Evolutionary conservation across 108 stramenopile genomes (phyloP).

Genomic region (Nitzschia sp.): DNA sequence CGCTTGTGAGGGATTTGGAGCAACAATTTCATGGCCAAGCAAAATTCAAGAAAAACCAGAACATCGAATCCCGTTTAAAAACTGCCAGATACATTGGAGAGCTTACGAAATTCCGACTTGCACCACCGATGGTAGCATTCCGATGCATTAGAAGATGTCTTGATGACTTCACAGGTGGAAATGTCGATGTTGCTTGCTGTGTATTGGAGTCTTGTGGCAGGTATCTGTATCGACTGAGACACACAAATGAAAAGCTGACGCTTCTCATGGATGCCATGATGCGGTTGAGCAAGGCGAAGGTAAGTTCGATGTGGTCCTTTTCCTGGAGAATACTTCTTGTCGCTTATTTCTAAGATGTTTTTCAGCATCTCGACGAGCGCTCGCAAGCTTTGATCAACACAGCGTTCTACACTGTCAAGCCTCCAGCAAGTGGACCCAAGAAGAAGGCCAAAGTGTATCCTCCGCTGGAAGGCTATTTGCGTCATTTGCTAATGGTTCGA

Average conservation of each 20-base stretch:
- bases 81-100: slow-evolving; percentile 91
- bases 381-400: slow-evolving; percentile 78
- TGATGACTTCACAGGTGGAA: slow-evolving; percentile 84
- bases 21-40: slow-evolving; percentile 88
- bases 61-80: slow-evolving; percentile 76
- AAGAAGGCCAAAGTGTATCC: slow-evolving; percentile 71
- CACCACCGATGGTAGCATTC: slow-evolving; percentile 90
- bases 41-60: slow-evolving; percentile 81
- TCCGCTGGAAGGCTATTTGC: slow-evolving; percentile 84
- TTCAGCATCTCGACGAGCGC: slow-evolving; percentile 71
- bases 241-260: slow-evolving; percentile 70
- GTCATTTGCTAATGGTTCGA: slow-evolving; percentile 68
- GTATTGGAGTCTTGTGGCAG: slow-evolving; percentile 91
- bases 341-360: slow-evolving; percentile 1
- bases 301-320: slow-evolving; percentile 23
- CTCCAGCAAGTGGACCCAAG: slow-evolving; percentile 54
- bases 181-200: slow-evolving; percentile 88
- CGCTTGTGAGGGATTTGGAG: slow-evolving; percentile 68
- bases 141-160: slow-evolving; percentile 82
- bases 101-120: slow-evolving; percentile 92
- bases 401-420: slow-evolving; percentile 82
- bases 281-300: slow-evolving; percentile 83
- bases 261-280: slow-evolving; percentile 85
- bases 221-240: slow-evolving; percentile 75
- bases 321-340: not conserved